Conservation (phyloP, 2,329 filamentous ascomycete genomes). For the Cladosporium velox region DNA sequence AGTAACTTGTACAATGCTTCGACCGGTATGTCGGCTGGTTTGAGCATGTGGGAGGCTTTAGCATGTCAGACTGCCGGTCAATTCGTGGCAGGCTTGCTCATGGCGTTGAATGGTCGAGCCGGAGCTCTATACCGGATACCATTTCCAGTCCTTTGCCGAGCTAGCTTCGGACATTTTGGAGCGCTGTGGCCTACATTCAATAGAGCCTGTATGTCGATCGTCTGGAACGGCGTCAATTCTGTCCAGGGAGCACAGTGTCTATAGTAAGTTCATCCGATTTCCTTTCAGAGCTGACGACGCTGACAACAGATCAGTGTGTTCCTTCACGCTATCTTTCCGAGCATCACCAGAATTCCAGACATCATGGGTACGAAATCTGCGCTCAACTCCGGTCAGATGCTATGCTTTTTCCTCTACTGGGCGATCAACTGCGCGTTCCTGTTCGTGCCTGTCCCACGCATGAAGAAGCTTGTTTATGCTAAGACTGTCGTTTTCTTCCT, state of each 20-base stretch:
- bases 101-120: slow-evolving; percentile 47
- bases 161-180: slow-evolving; percentile 62
- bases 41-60: slow-evolving; percentile 6
- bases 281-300: background rate
- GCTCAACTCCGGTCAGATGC: slow-evolving; percentile 4
- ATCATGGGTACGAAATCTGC: slow-evolving; percentile 4
- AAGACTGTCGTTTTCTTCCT: slow-evolving; percentile 1
- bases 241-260: slow-evolving; percentile 4
- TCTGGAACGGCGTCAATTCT: slow-evolving; percentile 1
- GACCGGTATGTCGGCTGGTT: background rate
- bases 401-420: slow-evolving; percentile 6
- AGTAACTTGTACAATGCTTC: background rate
- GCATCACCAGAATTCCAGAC: slow-evolving; percentile 2
- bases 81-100: slow-evolving; percentile 1
- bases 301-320: background rate
- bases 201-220: slow-evolving; percentile 3
- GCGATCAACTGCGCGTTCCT: background rate
- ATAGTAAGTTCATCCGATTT: background rate
- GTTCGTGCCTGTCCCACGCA: slow-evolving; percentile 3
- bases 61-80: slow-evolving; percentile 3
- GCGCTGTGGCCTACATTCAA: slow-evolving; percentile 5
- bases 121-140: slow-evolving; percentile 86
- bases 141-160: slow-evolving; percentile 76
- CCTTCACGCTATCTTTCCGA: background rate
- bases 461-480: slow-evolving; percentile 6